A percentile compares a stretch with the other conserved stretches of the same genome.
These are phyloP conservation scores for Trichosanthes truncata DNA, from an alignment of 306 rosid genomes.

Conservation along the genomic window DNA sequence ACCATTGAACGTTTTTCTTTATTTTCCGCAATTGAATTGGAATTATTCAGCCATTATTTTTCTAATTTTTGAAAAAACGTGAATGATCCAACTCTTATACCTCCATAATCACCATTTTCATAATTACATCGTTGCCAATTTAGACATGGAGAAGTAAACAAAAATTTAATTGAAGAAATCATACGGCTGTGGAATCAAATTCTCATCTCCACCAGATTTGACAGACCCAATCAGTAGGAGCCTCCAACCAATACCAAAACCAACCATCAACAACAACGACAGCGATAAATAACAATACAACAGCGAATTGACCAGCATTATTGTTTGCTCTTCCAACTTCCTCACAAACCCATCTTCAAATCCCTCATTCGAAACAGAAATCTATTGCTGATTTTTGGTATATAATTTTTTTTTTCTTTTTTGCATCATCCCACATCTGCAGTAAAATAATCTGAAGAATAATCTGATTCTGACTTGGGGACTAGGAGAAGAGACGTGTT, in stretches of 20 bases:
- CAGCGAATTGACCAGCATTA: background rate
- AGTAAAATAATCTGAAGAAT: background rate
- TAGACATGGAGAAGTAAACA: background rate
- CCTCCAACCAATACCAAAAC: background rate
- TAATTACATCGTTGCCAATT: background rate
- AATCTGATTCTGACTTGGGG: background rate
- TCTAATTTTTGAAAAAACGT: background rate
- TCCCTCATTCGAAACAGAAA: background rate
- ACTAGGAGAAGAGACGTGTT: background rate
- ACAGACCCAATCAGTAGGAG: background rate
- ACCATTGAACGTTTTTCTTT: background rate
- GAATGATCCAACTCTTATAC: background rate
- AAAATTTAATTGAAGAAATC: background rate
- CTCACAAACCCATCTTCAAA: background rate
- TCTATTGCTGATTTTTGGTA: background rate
- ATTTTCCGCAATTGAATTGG: background rate
- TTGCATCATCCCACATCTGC: background rate
- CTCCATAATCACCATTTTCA: background rate
- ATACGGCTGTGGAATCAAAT: background rate
- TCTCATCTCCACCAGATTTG: background rate
- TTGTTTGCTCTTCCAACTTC: background rate
- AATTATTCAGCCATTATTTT: background rate
- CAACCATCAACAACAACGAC: background rate
- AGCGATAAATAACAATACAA: background rate
- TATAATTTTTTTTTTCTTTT: background rate